Conservation (phyloP, 129 eudicot genomes). For the Centaurea solstitialis region DNA sequence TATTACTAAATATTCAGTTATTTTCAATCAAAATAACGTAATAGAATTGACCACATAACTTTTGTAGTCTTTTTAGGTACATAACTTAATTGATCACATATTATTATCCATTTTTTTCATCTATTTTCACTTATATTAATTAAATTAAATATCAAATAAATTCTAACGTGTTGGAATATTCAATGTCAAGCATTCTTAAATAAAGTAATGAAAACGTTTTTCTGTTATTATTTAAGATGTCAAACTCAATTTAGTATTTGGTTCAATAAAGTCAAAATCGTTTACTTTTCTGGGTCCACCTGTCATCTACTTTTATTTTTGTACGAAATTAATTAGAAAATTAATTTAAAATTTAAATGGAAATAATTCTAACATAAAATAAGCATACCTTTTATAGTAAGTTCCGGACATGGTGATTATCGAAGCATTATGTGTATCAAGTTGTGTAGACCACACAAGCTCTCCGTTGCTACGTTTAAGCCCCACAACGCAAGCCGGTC, state of each 20-base stretch:
- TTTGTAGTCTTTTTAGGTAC: background rate
- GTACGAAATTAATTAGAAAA: background rate
- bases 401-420: conserved; percentile 70
- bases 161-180: background rate
- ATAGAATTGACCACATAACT: background rate
- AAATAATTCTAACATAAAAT: background rate
- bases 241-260: conserved; percentile 1
- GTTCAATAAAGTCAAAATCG: background rate
- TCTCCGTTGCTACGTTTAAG: conserved; percentile 43
- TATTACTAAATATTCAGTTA: background rate
- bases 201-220: too few species aligned
- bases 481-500: conserved; percentile 55
- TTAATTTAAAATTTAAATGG: background rate
- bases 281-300: background rate
- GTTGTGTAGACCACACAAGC: conserved; percentile 57
- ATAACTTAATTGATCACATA: background rate
- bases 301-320: background rate
- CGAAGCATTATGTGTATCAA: conserved; percentile 39
- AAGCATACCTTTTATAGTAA: conserved; percentile 34
- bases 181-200: background rate
- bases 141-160: too few species aligned
- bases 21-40: background rate
- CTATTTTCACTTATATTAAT: background rate
- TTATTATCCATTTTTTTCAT: background rate
- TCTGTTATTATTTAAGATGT: background rate